A percentile compares a stretch with the other conserved stretches of the same genome.
Evolutionary conservation across 495 filamentous ascomycete species (phyloP).

Genomic region (Podospora fimiseda): DNA sequence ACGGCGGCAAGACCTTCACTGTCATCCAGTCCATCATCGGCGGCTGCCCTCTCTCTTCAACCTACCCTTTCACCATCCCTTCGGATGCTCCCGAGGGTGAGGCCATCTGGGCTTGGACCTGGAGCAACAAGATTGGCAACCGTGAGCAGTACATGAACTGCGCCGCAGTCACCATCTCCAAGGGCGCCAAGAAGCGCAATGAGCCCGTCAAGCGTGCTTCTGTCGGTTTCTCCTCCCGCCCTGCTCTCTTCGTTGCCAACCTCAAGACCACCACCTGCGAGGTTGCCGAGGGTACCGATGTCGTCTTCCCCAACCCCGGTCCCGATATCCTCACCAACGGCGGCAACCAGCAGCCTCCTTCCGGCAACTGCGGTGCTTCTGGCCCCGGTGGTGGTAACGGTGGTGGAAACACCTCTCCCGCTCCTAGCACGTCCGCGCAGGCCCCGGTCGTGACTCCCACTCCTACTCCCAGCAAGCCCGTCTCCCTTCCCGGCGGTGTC

Average conservation of each 20-base stretch:
- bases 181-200: slow-evolving; percentile 31
- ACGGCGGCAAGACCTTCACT: slow-evolving; percentile 53
- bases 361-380: slow-evolving; percentile 23
- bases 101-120: slow-evolving; percentile 61
- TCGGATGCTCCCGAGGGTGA: slow-evolving; percentile 50
- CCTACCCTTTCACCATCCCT: slow-evolving; percentile 60
- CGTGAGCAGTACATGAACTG: slow-evolving; percentile 67
- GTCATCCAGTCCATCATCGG: slow-evolving; percentile 63
- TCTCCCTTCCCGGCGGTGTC: slow-evolving; percentile 16
- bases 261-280: slow-evolving; percentile 42
- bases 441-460: slow-evolving; percentile 9
- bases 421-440: slow-evolving; percentile 12
- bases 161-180: slow-evolving; percentile 49
- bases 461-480: background rate
- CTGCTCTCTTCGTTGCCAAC: slow-evolving; percentile 56
- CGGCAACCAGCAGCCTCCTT: slow-evolving; percentile 18
- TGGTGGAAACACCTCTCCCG: background rate
- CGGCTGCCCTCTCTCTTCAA: slow-evolving; percentile 47
- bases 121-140: slow-evolving; percentile 60
- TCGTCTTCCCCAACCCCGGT: slow-evolving; percentile 69
- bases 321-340: slow-evolving; percentile 45
- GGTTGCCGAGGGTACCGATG: slow-evolving; percentile 49
- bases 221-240: slow-evolving; percentile 45
- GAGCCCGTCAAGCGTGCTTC: slow-evolving; percentile 13
- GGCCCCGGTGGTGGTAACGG: slow-evolving; percentile 1